Conservation (phyloP, 2,329 filamentous ascomycete genomes). For the Westerdykella aurantiaca region DNA sequence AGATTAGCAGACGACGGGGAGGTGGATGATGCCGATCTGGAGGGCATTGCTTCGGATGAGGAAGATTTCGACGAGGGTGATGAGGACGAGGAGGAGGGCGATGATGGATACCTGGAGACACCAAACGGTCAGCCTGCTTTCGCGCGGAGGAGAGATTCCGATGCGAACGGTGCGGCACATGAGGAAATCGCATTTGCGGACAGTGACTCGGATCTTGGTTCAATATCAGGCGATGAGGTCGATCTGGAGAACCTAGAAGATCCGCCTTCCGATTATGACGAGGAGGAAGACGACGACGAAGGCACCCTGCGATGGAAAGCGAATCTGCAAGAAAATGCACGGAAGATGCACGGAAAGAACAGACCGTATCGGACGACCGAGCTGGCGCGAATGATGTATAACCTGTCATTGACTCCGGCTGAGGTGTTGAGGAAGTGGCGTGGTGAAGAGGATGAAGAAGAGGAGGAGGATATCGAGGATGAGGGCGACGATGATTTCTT, state of each 20-base stretch:
- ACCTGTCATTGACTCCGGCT: slow-evolving; percentile 66
- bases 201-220: slow-evolving; percentile 93
- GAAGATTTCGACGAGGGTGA: slow-evolving; percentile 41
- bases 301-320: slow-evolving; percentile 79
- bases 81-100: slow-evolving; percentile 48
- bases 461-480: slow-evolving; percentile 49
- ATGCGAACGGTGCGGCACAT: slow-evolving; percentile 29
- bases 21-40: slow-evolving; percentile 49
- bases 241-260: slow-evolving; percentile 47
- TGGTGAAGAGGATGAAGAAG: slow-evolving; percentile 55
- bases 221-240: slow-evolving; percentile 59
- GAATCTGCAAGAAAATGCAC: slow-evolving; percentile 71
- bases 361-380: slow-evolving; percentile 73
- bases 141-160: slow-evolving; percentile 23
- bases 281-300: slow-evolving; percentile 56
- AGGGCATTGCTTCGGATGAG: slow-evolving; percentile 48
- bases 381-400: slow-evolving; percentile 83
- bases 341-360: slow-evolving; percentile 62
- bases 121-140: slow-evolving; percentile 28
- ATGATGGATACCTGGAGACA: slow-evolving; percentile 44
- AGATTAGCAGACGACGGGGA: slow-evolving; percentile 46
- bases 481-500: slow-evolving; percentile 62
- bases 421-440: slow-evolving; percentile 77
- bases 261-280: slow-evolving; percentile 49
- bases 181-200: slow-evolving; percentile 88